Evolutionary conservation across 1,284 basidiomycete species (phyloP).

Genomic region (Testicularia cyperi): DNA sequence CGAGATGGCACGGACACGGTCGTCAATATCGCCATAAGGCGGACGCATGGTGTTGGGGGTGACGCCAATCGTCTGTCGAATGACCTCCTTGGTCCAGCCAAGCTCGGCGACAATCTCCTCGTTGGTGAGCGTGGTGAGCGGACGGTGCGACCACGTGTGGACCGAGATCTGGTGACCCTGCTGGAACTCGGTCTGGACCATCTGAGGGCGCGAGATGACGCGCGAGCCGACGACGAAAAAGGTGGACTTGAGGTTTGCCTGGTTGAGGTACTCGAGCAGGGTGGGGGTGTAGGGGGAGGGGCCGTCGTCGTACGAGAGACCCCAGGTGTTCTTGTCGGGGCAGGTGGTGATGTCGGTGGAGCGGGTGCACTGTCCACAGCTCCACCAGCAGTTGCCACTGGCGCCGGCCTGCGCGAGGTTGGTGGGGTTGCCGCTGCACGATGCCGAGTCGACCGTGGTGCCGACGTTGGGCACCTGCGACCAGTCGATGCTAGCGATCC

Average conservation of each 20-base stretch:
- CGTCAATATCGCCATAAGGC: constrained; percentile 59
- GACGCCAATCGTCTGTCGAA: constrained; percentile 64
- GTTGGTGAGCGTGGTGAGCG: constrained; percentile 78
- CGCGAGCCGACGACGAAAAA: constrained; percentile 93
- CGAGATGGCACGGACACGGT: constrained; percentile 57
- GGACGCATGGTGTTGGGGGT: constrained; percentile 62
- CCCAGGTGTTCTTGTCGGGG: constrained; percentile 75
- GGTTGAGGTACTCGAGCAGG: constrained; percentile 69
- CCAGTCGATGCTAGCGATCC: constrained; percentile 71
- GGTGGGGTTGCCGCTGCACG: constrained; percentile 69
- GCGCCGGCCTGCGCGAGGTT: constrained; percentile 65
- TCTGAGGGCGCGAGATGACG: constrained; percentile 74
- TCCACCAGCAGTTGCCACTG: constrained; percentile 76
- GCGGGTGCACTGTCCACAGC: constrained; percentile 76
- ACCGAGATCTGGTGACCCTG: constrained; percentile 63
- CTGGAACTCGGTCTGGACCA: constrained; percentile 83
- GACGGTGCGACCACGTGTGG: constrained; percentile 65
- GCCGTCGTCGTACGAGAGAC: constrained; percentile 74
- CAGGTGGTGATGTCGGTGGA: constrained; percentile 74
- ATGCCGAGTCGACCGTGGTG: constrained; percentile 65
- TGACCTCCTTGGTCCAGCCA: constrained; percentile 83
- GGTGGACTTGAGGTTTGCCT: constrained; percentile 73
- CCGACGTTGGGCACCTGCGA: constrained; percentile 70
- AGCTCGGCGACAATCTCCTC: constrained; percentile 88
- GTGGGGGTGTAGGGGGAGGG: constrained; percentile 78